Evolutionary conservation across 495 filamentous ascomycete genomes (phyloP).

Genomic region (Lophium mytilinum): DNA sequence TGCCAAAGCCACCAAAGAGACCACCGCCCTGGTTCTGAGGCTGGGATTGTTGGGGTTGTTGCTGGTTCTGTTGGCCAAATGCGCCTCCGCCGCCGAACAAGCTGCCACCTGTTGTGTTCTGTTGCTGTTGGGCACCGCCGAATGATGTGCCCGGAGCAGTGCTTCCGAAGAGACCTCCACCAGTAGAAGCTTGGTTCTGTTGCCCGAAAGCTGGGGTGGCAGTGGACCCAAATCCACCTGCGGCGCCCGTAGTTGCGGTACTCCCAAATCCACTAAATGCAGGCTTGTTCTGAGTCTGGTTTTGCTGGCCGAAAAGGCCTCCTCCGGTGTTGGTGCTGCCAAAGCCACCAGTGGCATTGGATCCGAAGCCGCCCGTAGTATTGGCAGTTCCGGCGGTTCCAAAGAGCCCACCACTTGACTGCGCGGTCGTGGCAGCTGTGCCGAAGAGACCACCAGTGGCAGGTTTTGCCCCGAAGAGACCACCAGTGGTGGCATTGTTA

Average conservation of each 20-base stretch:
- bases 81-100: constrained; percentile 39
- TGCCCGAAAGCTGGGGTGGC: constrained; percentile 7
- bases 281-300: constrained; percentile 20
- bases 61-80: constrained; percentile 32
- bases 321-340: constrained; percentile 41
- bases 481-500: constrained; percentile 27
- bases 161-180: constrained; percentile 18
- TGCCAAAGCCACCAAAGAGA: constrained; percentile 40
- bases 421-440: constrained; percentile 11
- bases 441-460: constrained; percentile 16
- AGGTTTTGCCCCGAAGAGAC: constrained; percentile 44
- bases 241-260: neutral
- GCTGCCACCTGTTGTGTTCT: neutral
- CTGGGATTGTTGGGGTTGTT: constrained; percentile 35
- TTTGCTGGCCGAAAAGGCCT: constrained; percentile 46
- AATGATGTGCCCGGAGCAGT: constrained; percentile 12
- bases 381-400: constrained; percentile 13
- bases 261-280: constrained; percentile 12
- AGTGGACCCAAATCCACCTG: constrained; percentile 2
- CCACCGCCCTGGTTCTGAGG: constrained; percentile 35
- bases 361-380: neutral
- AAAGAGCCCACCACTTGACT: constrained; percentile 13
- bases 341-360: constrained; percentile 6
- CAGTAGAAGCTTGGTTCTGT: constrained; percentile 8
- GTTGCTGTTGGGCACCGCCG: constrained; percentile 1